Conservation (phyloP, 169 alveolate species). For the Ichthyophthirius multifiliis region DNA sequence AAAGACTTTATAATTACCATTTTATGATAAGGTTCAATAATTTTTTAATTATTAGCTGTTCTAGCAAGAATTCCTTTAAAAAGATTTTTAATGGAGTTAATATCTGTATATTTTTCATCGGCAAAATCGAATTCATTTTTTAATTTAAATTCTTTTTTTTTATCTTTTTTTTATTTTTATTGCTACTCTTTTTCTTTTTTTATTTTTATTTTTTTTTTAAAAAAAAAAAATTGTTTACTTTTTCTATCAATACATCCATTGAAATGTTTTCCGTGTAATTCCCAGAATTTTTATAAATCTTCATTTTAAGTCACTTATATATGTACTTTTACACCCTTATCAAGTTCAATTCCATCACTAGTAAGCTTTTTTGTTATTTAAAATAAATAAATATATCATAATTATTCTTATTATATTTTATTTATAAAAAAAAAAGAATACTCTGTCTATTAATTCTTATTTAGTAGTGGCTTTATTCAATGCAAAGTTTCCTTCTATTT, state of each 20-base stretch:
- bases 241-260: constrained; percentile 44
- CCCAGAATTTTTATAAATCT: constrained; percentile 68
- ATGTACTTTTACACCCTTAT: constrained; percentile 16
- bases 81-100: constrained; percentile 58
- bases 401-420: neutral
- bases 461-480: constrained; percentile 21
- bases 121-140: constrained; percentile 47
- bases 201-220: neutral
- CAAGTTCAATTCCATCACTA: constrained; percentile 27
- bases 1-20: constrained; percentile 28
- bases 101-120: constrained; percentile 54
- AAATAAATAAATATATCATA: neutral
- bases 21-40: constrained; percentile 70
- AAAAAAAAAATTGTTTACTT: neutral
- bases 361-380: neutral
- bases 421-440: neutral
- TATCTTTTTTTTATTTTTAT: constrained; percentile 34
- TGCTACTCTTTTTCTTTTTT: constrained; percentile 27
- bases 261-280: constrained; percentile 78
- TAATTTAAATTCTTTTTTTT: constrained; percentile 34
- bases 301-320: constrained; percentile 57
- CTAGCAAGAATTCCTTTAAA: constrained; percentile 69
- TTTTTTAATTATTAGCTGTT: constrained; percentile 62
- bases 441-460: constrained; percentile 27
- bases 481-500: constrained; percentile 43